A percentile compares a stretch with the other conserved stretches of the same genome.
Evolutionary conservation across 2,329 filamentous ascomycete genomes (phyloP).

Genomic region (Beauveria medogensis): DNA sequence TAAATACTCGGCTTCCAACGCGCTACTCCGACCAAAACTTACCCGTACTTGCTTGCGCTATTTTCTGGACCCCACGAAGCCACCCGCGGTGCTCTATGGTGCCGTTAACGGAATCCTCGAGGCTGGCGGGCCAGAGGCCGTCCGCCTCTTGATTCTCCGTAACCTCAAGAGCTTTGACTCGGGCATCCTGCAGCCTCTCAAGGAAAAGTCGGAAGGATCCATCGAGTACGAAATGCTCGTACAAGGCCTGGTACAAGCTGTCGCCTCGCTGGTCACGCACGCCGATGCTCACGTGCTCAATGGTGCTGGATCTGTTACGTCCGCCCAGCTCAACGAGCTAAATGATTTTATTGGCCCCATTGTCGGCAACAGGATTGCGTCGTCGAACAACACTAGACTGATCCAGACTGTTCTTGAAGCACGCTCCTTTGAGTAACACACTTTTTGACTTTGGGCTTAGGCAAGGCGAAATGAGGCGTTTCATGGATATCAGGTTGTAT

Average conservation of each 20-base stretch:
- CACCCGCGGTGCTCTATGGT: constrained; percentile 79
- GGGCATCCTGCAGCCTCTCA: constrained; percentile 44
- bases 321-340: constrained; percentile 36
- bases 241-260: constrained; percentile 46
- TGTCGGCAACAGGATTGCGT: constrained; percentile 40
- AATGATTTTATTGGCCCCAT: constrained; percentile 48
- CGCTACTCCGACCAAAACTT: constrained; percentile 77
- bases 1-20: constrained; percentile 74
- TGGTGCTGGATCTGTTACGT: constrained; percentile 22
- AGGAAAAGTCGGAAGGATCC: constrained; percentile 39
- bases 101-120: constrained; percentile 73
- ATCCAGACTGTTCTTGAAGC: constrained; percentile 47
- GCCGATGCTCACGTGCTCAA: constrained; percentile 31
- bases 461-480: neutral
- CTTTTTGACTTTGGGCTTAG: neutral
- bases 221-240: constrained; percentile 50
- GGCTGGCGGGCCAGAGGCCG: constrained; percentile 59
- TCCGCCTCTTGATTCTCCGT: constrained; percentile 47
- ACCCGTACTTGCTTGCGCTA: constrained; percentile 89
- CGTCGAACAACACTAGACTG: constrained; percentile 37
- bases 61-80: constrained; percentile 79
- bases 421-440: constrained; percentile 39
- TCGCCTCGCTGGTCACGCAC: constrained; percentile 35
- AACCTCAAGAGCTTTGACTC: constrained; percentile 48
- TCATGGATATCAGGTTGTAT: neutral